Percentiles rank a stretch among this genome's conserved stretches.
Evolutionary conservation across 148 eudicot species (phyloP).

Genomic region (Cornus suecica): DNA sequence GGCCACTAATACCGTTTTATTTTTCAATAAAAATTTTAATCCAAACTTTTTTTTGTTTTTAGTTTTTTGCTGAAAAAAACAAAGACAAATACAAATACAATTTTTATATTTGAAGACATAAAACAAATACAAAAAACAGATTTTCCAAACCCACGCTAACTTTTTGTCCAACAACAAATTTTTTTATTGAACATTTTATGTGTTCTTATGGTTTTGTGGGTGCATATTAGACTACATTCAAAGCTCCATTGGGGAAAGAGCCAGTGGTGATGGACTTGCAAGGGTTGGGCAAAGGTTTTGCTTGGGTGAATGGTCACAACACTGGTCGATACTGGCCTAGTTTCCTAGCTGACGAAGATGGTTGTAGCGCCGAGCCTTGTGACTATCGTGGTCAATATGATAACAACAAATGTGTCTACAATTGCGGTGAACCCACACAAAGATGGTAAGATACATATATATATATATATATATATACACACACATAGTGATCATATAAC

Average conservation of each 20-base stretch:
- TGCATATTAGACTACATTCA: conserved; percentile 33
- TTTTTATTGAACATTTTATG: too few species aligned
- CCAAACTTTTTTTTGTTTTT: not conserved
- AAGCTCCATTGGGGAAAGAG: conserved; percentile 43
- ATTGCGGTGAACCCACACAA: conserved; percentile 63
- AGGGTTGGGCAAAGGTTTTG: conserved; percentile 48
- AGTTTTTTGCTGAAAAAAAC: too few species aligned
- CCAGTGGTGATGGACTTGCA: conserved; percentile 38
- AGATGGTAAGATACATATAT: conserved; percentile 31
- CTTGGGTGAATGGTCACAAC: conserved; percentile 52
- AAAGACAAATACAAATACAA: too few species aligned
- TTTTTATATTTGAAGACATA: too few species aligned
- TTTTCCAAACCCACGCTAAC: too few species aligned
- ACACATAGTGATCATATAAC: too few species aligned
- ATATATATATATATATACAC: not conserved
- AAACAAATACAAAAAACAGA: too few species aligned
- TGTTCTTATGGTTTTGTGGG: too few species aligned
- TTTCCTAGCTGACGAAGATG: conserved; percentile 33
- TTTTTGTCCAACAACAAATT: too few species aligned
- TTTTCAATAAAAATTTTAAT: not conserved
- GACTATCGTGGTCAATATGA: conserved; percentile 58
- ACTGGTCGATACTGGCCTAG: conserved; percentile 53
- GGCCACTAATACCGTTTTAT: not conserved
- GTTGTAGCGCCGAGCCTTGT: conserved; percentile 44
- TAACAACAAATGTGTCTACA: conserved; percentile 34